Evolutionary conservation across 2,329 filamentous ascomycete genomes (phyloP).

Genomic region (Myriosclerotinia curreyana): DNA sequence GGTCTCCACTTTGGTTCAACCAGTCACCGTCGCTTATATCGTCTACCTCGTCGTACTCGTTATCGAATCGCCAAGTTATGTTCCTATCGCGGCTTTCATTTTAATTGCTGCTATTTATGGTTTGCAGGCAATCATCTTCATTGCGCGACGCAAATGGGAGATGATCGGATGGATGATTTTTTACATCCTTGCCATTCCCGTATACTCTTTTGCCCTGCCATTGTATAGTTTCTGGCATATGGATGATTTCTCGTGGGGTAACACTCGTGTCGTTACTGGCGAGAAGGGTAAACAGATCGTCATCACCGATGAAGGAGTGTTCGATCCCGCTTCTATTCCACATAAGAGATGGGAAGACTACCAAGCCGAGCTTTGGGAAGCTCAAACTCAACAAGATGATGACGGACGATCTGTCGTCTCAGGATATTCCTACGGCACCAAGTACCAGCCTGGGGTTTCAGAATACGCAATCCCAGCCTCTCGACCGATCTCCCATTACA

Average conservation of each 20-base stretch:
- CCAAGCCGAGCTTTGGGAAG: constrained; percentile 94
- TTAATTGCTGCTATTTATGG: constrained; percentile 94
- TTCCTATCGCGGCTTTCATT: constrained; percentile 85
- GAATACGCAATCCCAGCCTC: constrained; percentile 67
- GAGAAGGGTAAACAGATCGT: constrained; percentile 90
- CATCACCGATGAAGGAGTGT: constrained; percentile 95
- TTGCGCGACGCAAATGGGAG: constrained; percentile 94
- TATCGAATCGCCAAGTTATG: constrained; percentile 55
- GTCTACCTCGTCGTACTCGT: constrained; percentile 81
- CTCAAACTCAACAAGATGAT: constrained; percentile 71
- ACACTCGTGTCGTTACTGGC: constrained; percentile 93
- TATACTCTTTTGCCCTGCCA: constrained; percentile 87
- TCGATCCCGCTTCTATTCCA: constrained; percentile 87
- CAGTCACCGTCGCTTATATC: constrained; percentile 86
- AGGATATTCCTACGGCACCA: constrained; percentile 93
- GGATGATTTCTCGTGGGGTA: constrained; percentile 99
- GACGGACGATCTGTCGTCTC: constrained; percentile 84
- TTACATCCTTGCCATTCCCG: constrained; percentile 84
- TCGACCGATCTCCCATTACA: constrained; percentile 47
- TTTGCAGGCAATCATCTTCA: constrained; percentile 95
- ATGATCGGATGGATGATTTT: constrained; percentile 99
- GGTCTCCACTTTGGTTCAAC: constrained; percentile 86
- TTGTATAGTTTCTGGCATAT: constrained; percentile 98
- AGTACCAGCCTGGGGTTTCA: constrained; percentile 60
- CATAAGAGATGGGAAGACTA: constrained; percentile 99